Conservation (phyloP, 1,284 basidiomycete species). For the Rhodotorula sp. region DNA sequence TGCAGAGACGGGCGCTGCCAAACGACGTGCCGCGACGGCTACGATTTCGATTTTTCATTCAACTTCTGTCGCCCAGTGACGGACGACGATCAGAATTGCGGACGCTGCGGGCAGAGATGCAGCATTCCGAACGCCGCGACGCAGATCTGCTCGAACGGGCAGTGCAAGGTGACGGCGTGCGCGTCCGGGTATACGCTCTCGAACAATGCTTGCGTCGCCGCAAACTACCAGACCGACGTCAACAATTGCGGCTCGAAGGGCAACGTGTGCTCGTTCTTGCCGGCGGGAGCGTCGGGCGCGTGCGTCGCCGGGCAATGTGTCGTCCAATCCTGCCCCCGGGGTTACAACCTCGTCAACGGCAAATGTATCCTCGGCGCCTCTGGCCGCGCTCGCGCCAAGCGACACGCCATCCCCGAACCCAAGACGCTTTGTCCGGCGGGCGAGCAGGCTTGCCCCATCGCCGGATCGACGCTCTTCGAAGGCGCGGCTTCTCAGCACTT, state of each 20-base stretch:
- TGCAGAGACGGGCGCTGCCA: conserved; percentile 31
- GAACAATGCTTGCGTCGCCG: conserved; percentile 8
- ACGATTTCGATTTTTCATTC: conserved; percentile 19
- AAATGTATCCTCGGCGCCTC: conserved; percentile 9
- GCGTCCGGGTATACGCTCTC: conserved; percentile 4
- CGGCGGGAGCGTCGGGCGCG: conserved; percentile 4
- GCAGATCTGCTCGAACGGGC: conserved; percentile 5
- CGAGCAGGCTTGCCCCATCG: conserved; percentile 43
- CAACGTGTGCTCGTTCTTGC: conserved; percentile 12
- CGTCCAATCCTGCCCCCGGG: conserved; percentile 8
- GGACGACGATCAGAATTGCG: conserved; percentile 32
- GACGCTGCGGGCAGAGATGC: conserved; percentile 31
- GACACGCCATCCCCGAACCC: conserved; percentile 15
- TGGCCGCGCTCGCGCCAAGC: conserved; percentile 23
- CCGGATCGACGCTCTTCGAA: conserved; percentile 36
- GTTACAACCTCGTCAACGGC: conserved; percentile 22
- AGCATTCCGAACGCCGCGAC: conserved; percentile 4
- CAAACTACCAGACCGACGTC: conserved; percentile 14
- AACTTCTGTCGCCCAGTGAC: conserved; percentile 18
- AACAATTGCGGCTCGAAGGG: conserved; percentile 23
- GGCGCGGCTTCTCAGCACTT: conserved; percentile 29
- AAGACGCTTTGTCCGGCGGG: conserved; percentile 35
- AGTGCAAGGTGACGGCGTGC: conserved; percentile 12
- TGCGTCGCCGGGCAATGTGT: conserved; percentile 18
- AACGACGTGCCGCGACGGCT: conserved; percentile 31